Evolutionary conservation across 257 asterid species (phyloP), one percentile per base, ranked within the genome.

Genomic region (Capsicum rhomboideum): DNA sequence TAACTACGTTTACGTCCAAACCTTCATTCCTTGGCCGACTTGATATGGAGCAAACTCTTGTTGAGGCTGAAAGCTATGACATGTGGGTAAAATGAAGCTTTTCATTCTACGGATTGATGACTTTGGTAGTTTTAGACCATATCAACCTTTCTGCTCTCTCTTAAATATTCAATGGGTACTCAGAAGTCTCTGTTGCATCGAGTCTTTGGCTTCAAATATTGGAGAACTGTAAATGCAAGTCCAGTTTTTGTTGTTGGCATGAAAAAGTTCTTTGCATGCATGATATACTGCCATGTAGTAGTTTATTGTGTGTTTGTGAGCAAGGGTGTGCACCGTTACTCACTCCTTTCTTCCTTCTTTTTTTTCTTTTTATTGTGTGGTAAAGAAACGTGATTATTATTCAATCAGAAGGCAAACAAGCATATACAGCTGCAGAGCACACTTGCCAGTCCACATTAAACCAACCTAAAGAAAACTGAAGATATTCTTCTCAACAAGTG

Each of bases 11-110:
- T 87, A 95, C 99, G 75, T 92, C 99, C 74, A 93, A 93, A 89
- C 93, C 97, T 37, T 90, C 93, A 75, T 97, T 97, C 88, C 97
- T 87, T 77, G 96, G 90, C 87, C 93, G 89, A 84, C 99, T 97
- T 84, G 97, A 97, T 88, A 95, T 97, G 96, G 98, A 97, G 83
- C 98, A 93, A 71, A 97, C 99, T 79, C 92, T 97, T 59, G 90
- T 97, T 85, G 99, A 95, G 92, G 98, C 98, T 80, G 91, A 95
- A 87, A 95, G 96, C 91, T 95, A 88, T 86, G 99, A 97, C 59
- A 92, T 94, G 99, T 97, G 89, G 88, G 96, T 83, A 61, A 82
- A 53, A 37, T 54, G 18, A 17, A 5, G 58, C 21, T 83, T 56
- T 83, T 34, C 75, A 74, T 52, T 79, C 14, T 20, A 14, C 61